Conservation (phyloP, 169 alveolate genomes). For the Plasmodium fragile region DNA sequence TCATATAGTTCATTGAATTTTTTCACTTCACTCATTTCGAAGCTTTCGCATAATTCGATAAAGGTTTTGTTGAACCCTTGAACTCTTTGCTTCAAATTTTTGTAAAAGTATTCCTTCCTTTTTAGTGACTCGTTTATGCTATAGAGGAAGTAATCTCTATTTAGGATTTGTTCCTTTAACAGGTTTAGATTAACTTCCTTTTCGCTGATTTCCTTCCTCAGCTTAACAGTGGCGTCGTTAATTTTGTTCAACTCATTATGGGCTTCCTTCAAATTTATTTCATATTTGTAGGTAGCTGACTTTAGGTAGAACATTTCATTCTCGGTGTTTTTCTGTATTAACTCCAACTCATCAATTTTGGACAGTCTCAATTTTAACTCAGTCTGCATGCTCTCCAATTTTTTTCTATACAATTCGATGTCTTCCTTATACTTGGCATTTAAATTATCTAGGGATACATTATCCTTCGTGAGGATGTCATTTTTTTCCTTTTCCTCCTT, state of each 20-base stretch:
- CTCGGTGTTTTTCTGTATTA: slow-evolving; percentile 66
- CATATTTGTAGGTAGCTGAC: slow-evolving; percentile 72
- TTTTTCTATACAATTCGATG: slow-evolving; percentile 64
- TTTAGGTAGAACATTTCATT: slow-evolving; percentile 72
- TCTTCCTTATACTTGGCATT: slow-evolving; percentile 71
- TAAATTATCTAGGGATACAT: slow-evolving; percentile 54
- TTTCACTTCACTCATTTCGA: slow-evolving; percentile 64
- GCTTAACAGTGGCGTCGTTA: slow-evolving; percentile 8
- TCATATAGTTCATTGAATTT: slow-evolving; percentile 58
- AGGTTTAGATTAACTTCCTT: neutral
- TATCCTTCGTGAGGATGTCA: slow-evolving; percentile 74
- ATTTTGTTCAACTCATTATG: slow-evolving; percentile 70
- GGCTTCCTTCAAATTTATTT: slow-evolving; percentile 66
- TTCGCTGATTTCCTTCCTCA: slow-evolving; percentile 34
- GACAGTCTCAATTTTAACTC: slow-evolving; percentile 62
- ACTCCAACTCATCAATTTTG: slow-evolving; percentile 71
- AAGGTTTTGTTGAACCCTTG: slow-evolving; percentile 65
- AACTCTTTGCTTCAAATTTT: slow-evolving; percentile 36
- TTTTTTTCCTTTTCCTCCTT: slow-evolving; percentile 75
- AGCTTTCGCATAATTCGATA: slow-evolving; percentile 70
- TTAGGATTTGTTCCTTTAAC: slow-evolving; percentile 51
- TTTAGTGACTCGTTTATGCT: slow-evolving; percentile 45
- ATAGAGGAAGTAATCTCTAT: slow-evolving; percentile 67
- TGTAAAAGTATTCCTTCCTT: slow-evolving; percentile 70
- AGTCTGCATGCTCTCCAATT: slow-evolving; percentile 57